Conservation (phyloP, 176 grass and related monocot genomes). For the Carex littledalei region DNA sequence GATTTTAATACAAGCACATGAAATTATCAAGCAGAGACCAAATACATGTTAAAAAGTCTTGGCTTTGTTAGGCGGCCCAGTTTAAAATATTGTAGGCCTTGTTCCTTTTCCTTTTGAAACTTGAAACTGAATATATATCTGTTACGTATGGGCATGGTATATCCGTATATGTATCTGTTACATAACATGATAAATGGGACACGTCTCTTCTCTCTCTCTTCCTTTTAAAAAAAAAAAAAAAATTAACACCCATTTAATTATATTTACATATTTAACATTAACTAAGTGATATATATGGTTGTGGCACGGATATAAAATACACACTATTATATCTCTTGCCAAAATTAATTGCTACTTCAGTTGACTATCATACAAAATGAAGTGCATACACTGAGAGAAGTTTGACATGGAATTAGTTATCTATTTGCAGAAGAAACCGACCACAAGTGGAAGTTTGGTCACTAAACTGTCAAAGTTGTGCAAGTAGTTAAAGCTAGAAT, state of each 20-base stretch:
- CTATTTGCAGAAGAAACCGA: conserved; percentile 5
- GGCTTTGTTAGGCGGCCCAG: not conserved
- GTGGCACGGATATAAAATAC: not conserved
- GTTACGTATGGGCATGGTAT: not conserved
- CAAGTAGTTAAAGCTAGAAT: not conserved
- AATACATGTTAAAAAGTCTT: not conserved
- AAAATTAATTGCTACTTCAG: conserved; percentile 1
- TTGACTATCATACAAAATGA: not conserved
- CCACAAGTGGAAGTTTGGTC: conserved; percentile 17
- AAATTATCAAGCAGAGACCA: not conserved
- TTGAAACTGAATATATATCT: not conserved
- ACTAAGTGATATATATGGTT: not conserved
- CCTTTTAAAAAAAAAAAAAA: not conserved
- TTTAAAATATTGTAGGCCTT: not conserved
- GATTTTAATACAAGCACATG: not conserved
- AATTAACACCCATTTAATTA: not conserved
- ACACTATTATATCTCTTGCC: not conserved
- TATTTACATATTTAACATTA: not conserved
- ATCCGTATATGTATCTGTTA: not conserved
- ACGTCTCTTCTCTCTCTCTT: not conserved
- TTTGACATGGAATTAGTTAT: conserved; percentile 5
- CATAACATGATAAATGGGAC: not conserved
- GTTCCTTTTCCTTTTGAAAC: not conserved
- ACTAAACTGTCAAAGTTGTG: conserved; percentile 18
- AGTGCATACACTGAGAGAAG: not conserved